phyloP scores from a whole-genome alignment of 1,139 yeast species.

The Debaryomycetaceae sp. region DNA sequence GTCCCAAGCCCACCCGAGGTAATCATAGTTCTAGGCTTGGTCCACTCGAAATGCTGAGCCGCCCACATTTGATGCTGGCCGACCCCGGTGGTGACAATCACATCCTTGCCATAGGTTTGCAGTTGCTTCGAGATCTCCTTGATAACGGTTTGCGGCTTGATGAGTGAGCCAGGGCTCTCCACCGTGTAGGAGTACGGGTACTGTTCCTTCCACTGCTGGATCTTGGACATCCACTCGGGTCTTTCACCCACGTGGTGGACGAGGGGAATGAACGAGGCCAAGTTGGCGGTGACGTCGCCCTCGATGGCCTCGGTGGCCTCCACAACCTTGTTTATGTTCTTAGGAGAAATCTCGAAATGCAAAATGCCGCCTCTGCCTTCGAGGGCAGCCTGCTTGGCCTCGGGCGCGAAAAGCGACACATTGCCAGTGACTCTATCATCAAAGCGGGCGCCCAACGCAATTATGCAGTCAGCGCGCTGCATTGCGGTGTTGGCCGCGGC shows the following conservation, averaged over 20 bases:
- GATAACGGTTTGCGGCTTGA: conserved; percentile 92
- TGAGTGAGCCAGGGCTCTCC: conserved; percentile 74
- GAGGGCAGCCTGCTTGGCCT: conserved; percentile 80
- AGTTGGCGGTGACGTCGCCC: conserved; percentile 86
- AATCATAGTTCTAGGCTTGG: conserved; percentile 83
- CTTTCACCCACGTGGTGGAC: conserved; percentile 59
- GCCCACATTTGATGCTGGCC: conserved; percentile 99
- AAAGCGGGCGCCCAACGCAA: conserved; percentile 95
- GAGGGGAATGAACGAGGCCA: conserved; percentile 68
- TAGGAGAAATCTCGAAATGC: conserved; percentile 93
- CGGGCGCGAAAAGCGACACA: conserved; percentile 87
- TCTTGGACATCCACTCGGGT: conserved; percentile 71
- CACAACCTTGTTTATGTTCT: conserved; percentile 95
- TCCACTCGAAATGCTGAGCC: conserved; percentile 95
- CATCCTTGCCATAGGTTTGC: conserved; percentile 61
- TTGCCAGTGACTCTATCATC: conserved; percentile 97
- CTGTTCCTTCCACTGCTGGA: conserved; percentile 77
- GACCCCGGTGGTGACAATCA: conserved; percentile 93
- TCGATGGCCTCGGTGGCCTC: conserved; percentile 96
- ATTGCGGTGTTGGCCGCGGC: conserved; percentile 94
- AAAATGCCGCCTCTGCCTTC: conserved; percentile 93
- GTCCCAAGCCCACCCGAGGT: conserved; percentile 99
- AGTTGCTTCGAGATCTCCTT: conserved; percentile 74
- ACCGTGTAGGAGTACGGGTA: conserved; percentile 79
- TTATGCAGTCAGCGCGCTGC: conserved; percentile 86